A percentile compares a stretch with the other conserved stretches of the same genome.
Conservation (phyloP, 1,284 basidiomycete species). For the Irpex lacteus region DNA sequence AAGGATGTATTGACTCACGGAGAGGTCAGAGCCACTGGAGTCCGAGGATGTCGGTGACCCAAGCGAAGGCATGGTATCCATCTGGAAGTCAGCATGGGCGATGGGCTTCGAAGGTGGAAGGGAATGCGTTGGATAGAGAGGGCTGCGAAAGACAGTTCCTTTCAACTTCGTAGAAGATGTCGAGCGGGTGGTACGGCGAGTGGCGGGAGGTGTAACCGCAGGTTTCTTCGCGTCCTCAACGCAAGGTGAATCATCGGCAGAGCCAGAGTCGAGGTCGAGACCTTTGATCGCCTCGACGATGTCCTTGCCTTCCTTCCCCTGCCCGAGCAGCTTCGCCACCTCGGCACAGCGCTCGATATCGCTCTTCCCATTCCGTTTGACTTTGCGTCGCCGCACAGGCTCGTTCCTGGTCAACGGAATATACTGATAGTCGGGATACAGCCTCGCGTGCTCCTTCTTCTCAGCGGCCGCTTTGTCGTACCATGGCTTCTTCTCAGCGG, state of each 20-base stretch:
- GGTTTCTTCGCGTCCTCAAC: background rate
- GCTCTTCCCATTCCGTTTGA: slow-evolving; percentile 22
- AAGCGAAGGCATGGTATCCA: background rate
- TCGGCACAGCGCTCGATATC: slow-evolving; percentile 18
- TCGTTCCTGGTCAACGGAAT: slow-evolving; percentile 25
- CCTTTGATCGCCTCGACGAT: background rate
- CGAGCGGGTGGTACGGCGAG: background rate
- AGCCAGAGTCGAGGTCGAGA: background rate
- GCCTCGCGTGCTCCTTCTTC: slow-evolving; percentile 41
- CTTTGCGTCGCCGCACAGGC: slow-evolving; percentile 21
- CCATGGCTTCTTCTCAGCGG: slow-evolving; percentile 47
- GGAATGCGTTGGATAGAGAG: background rate
- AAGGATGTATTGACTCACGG: background rate
- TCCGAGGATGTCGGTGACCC: background rate
- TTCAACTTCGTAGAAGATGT: background rate
- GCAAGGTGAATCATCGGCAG: background rate
- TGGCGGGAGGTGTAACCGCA: background rate
- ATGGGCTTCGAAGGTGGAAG: background rate
- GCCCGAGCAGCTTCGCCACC: slow-evolving; percentile 17
- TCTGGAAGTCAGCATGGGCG: background rate
- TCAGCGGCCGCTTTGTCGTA: slow-evolving; percentile 45
- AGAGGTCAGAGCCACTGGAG: background rate
- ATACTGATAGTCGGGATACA: slow-evolving; percentile 51
- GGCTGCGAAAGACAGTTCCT: background rate
- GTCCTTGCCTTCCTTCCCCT: slow-evolving; percentile 9